phyloP scores from a whole-genome alignment of 2,329 filamentous ascomycete species.

The Periconia sp. region DNA sequence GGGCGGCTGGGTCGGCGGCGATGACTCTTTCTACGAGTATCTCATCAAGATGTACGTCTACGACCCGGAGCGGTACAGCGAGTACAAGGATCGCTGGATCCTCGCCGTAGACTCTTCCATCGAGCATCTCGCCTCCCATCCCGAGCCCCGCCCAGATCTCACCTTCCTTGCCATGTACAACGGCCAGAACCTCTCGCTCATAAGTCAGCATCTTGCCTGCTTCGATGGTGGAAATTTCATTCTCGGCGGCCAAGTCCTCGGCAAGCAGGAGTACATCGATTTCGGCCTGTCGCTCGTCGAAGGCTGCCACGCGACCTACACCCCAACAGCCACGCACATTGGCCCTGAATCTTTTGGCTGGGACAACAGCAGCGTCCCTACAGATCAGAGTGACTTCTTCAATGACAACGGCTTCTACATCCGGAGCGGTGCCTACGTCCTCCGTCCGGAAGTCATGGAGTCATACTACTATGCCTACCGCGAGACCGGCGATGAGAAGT shows the following conservation, averaged over 20 bases:
- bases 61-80: slow-evolving; percentile 66
- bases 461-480: slow-evolving; percentile 87
- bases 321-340: slow-evolving; percentile 70
- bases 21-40: slow-evolving; percentile 87
- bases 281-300: slow-evolving; percentile 76
- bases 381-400: slow-evolving; percentile 64
- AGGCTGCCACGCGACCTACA: slow-evolving; percentile 78
- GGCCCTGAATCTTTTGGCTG: slow-evolving; percentile 69
- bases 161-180: slow-evolving; percentile 71
- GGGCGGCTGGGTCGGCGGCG: slow-evolving; percentile 79
- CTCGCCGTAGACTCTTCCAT: slow-evolving; percentile 78
- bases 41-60: slow-evolving; percentile 92
- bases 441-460: slow-evolving; percentile 83
- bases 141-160: slow-evolving; percentile 68
- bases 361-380: slow-evolving; percentile 40
- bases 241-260: slow-evolving; percentile 75
- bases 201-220: slow-evolving; percentile 67
- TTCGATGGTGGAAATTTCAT: slow-evolving; percentile 88
- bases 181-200: slow-evolving; percentile 47
- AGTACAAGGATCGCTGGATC: slow-evolving; percentile 76
- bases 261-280: slow-evolving; percentile 69
- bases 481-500: slow-evolving; percentile 74
- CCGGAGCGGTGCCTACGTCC: slow-evolving; percentile 64
- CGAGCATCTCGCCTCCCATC: slow-evolving; percentile 71
- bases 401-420: slow-evolving; percentile 74